Evolutionary conservation across 1,284 basidiomycete genomes (phyloP), one percentile per base, ranked within the genome.

Genomic region (Sphagnurus paluster): DNA sequence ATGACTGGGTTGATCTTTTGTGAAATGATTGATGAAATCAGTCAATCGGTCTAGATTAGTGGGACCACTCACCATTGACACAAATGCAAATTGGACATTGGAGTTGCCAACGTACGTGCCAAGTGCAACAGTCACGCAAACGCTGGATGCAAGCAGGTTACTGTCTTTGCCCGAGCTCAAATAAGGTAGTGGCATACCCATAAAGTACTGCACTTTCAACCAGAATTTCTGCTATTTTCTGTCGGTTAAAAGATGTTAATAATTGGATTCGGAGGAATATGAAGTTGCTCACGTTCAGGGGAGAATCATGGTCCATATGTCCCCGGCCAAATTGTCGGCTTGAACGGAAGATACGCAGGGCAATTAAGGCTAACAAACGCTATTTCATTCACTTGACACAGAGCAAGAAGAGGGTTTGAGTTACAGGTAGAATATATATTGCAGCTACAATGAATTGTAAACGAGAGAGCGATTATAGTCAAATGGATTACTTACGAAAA

Each of bases 161-260:
- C 10, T 19, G 2, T 20, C 9, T 16, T 20, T 9, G 3, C 7
- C 11, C 24, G 16, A 24, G 11, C n/a, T 37, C 32, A 26, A 24
- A 26, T 33, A n/a, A n/a, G n/a, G n/a, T n/a, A n/a, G n/a, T 14
- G 16, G 25, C 42, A 28, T 49, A 55, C 56, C 51, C 52, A 21
- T 56, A 56, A 6, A 57, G 41, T 9, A 52, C 50, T 14, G 50
- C 52, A 21, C 52, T 56, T 44, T 55, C 54, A 4, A 56, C 49
- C 11, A 56, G 29, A 35, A 58, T 55, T 52, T 58, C 54, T 37
- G 49, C 52, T 17, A 52, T 52, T 53, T 56, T 59, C 56, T 56
- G 24, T n/a, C n/a, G n/a, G n/a, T n/a, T 20, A 16, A 4, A 14
- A 24, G 19, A 14, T 19, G 17, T 25, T 28, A 26, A 39, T 4